Percentiles rank a stretch among this genome's conserved stretches.
Evolutionary conservation across 148 eudicot species (phyloP).

Genomic region (Cornus controversa): DNA sequence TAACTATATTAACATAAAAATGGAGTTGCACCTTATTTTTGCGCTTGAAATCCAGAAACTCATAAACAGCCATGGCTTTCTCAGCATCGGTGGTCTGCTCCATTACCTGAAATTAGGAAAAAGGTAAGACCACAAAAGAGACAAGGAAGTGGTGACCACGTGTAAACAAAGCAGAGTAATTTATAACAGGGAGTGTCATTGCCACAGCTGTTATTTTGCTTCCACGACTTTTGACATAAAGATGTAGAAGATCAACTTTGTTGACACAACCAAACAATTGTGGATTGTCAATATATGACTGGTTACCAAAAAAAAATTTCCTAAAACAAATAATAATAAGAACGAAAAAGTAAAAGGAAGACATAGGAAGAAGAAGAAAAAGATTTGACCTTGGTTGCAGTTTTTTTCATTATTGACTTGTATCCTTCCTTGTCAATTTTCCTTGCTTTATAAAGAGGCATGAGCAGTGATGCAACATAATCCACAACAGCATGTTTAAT

Average conservation of each 20-base stretch:
- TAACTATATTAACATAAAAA: not conserved
- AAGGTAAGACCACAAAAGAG: conserved; percentile 10
- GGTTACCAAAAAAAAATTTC: not conserved
- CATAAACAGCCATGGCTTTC: conserved; percentile 76
- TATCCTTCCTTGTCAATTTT: conserved; percentile 91
- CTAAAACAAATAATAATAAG: not conserved
- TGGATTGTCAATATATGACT: not conserved
- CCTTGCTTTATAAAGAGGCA: conserved; percentile 94
- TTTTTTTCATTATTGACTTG: conserved; percentile 95
- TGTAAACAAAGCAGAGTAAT: conserved; percentile 2
- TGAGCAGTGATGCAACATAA: conserved; percentile 85
- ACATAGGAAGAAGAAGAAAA: not conserved
- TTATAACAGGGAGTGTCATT: not conserved
- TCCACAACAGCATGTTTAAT: conserved; percentile 91
- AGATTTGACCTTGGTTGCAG: conserved; percentile 87
- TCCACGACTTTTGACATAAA: not conserved
- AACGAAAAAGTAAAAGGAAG: not conserved
- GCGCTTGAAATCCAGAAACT: conserved; percentile 96
- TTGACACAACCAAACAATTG: not conserved
- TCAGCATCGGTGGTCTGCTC: conserved; percentile 93
- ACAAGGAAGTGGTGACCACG: not conserved
- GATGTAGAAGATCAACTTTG: not conserved
- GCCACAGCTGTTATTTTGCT: not conserved
- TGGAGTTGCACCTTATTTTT: conserved; percentile 66
- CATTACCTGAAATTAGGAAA: conserved; percentile 69